Evolutionary conservation across 495 filamentous ascomycete species (phyloP).

Genomic region (Hypoxylon crocopeplum): DNA sequence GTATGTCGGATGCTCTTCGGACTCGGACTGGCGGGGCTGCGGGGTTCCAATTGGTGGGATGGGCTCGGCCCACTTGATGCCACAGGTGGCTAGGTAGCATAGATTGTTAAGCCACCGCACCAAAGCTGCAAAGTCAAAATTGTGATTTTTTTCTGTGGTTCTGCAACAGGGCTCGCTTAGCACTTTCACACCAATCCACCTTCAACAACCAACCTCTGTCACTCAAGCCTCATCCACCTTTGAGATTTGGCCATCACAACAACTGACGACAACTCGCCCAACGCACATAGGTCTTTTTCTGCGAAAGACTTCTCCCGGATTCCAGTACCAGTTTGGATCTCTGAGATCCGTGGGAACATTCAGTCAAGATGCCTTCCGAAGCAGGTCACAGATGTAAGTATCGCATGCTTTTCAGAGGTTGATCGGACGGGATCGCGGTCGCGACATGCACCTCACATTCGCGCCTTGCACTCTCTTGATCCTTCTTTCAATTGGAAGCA

Average conservation of each 20-base stretch:
- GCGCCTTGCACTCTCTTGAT: not conserved
- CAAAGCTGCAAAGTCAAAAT: constrained; percentile 29
- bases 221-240: constrained; percentile 36
- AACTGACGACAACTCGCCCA: constrained; percentile 44
- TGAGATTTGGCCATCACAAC: constrained; percentile 43
- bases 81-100: constrained; percentile 15
- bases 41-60: too few species aligned
- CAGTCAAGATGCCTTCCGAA: constrained; percentile 81
- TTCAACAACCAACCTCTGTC: constrained; percentile 37
- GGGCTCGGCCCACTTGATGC: not conserved
- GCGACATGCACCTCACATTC: constrained; percentile 11
- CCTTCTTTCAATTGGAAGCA: too few species aligned
- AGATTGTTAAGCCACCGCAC: constrained; percentile 27
- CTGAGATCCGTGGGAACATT: constrained; percentile 44
- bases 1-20: too few species aligned
- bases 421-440: constrained; percentile 16
- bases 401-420: not conserved
- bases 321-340: constrained; percentile 36
- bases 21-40: too few species aligned
- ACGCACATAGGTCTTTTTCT: constrained; percentile 36
- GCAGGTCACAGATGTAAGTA: constrained; percentile 82
- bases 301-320: constrained; percentile 32
- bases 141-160: constrained; percentile 35
- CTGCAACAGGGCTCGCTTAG: constrained; percentile 45
- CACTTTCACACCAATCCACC: constrained; percentile 39